Evolutionary conservation across 768 basidiomycete genomes (phyloP).

Genomic region (Leccinum uliginosum): DNA sequence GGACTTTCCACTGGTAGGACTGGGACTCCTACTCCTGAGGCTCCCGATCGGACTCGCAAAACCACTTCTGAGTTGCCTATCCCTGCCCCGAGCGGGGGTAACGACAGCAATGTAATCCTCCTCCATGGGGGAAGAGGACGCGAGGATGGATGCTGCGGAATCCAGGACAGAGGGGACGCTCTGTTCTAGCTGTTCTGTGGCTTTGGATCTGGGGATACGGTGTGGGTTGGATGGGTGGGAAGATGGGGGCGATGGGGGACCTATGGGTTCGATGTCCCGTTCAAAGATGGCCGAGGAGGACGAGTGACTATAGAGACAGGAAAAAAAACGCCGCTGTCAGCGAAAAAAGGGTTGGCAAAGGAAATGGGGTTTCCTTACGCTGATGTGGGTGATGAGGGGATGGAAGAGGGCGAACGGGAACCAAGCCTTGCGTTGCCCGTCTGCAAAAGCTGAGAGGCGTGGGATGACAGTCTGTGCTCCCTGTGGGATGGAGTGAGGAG

Average conservation of each 20-base stretch:
- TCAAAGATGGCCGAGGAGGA: slow-evolving; percentile 91
- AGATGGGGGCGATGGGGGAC: slow-evolving; percentile 35
- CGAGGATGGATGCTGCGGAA: slow-evolving; percentile 71
- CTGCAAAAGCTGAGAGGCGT: slow-evolving; percentile 47
- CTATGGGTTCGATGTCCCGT: slow-evolving; percentile 74
- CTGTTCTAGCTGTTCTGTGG: slow-evolving; percentile 70
- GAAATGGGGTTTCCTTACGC: slow-evolving; percentile 45
- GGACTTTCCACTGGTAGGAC: slow-evolving; percentile 43
- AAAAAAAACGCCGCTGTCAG: slow-evolving; percentile 6
- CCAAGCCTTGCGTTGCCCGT: slow-evolving; percentile 43
- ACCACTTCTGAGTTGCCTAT: slow-evolving; percentile 41
- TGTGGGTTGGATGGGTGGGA: slow-evolving; percentile 57
- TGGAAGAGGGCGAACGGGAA: slow-evolving; percentile 66
- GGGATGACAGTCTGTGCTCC: slow-evolving; percentile 37
- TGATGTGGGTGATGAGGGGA: slow-evolving; percentile 76
- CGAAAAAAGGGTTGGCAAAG: not conserved
- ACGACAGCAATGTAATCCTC: slow-evolving; percentile 61
- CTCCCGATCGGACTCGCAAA: slow-evolving; percentile 62
- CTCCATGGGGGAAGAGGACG: slow-evolving; percentile 41
- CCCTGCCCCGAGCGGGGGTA: slow-evolving; percentile 43
- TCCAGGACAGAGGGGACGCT: slow-evolving; percentile 85
- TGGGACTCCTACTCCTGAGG: slow-evolving; percentile 63
- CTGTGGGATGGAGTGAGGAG: slow-evolving; percentile 39
- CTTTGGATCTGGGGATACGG: slow-evolving; percentile 66
- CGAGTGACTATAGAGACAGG: slow-evolving; percentile 41